phyloP scores from a whole-genome alignment of 1,284 basidiomycete species.

The Phaffia rhodozyma region DNA sequence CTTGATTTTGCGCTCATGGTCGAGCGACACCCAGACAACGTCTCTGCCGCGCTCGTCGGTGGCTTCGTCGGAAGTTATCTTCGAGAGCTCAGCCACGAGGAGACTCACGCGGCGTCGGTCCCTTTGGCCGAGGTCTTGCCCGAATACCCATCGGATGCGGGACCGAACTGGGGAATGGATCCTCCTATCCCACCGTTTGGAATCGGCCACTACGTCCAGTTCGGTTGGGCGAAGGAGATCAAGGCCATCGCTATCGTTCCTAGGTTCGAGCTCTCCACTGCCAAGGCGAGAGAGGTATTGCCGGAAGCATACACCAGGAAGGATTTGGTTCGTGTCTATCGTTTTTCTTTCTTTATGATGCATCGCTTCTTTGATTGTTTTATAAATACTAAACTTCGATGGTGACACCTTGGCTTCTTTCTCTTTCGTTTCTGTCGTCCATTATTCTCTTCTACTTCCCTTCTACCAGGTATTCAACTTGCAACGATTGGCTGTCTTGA shows the following conservation, averaged over 20 bases:
- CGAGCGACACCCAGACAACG: slow-evolving; percentile 97
- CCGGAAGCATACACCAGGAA: slow-evolving; percentile 73
- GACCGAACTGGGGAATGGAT: slow-evolving; percentile 74
- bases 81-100: slow-evolving; percentile 61
- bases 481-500: slow-evolving; percentile 93
- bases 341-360: neutral
- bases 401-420: neutral
- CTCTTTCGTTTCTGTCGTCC: neutral
- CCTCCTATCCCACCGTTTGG: slow-evolving; percentile 79
- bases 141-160: slow-evolving; percentile 87
- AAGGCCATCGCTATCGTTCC: slow-evolving; percentile 93
- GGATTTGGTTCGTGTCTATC: slow-evolving; percentile 60
- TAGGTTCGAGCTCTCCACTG: slow-evolving; percentile 90
- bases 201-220: slow-evolving; percentile 90
- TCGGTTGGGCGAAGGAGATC: slow-evolving; percentile 76
- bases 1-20: slow-evolving; percentile 98
- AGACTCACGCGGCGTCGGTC: slow-evolving; percentile 67
- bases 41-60: slow-evolving; percentile 90
- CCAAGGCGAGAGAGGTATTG: slow-evolving; percentile 80
- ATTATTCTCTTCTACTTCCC: slow-evolving; percentile 3
- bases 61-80: slow-evolving; percentile 98
- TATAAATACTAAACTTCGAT: neutral
- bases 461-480: slow-evolving; percentile 80
- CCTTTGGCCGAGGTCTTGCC: slow-evolving; percentile 93
- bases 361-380: neutral